These are phyloP conservation scores for Malbranchea zuffiana DNA, from an alignment of 2,329 filamentous ascomycete genomes.

Conservation along the genomic window DNA sequence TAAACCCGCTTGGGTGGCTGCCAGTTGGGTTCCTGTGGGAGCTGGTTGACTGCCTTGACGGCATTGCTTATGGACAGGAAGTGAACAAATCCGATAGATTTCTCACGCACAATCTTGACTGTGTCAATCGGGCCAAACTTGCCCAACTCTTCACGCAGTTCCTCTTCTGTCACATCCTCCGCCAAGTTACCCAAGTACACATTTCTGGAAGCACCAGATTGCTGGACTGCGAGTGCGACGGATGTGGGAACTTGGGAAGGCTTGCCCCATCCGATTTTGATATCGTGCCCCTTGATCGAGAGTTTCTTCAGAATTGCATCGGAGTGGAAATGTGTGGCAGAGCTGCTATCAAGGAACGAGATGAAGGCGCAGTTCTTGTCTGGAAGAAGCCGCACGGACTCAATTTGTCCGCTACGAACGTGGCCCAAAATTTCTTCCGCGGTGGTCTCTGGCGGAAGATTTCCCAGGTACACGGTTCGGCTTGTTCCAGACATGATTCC, in stretches of 20 bases:
- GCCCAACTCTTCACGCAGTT: conserved; percentile 84
- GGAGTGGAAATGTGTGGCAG: conserved; percentile 96
- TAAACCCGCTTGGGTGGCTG: conserved; percentile 90
- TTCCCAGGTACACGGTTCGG: conserved; percentile 92
- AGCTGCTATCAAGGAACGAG: conserved; percentile 94
- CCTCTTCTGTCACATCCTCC: conserved; percentile 82
- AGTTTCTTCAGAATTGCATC: conserved; percentile 99
- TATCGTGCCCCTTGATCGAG: conserved; percentile 95
- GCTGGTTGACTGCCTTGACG: conserved; percentile 92
- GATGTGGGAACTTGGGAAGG: conserved; percentile 96
- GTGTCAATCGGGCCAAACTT: conserved; percentile 97
- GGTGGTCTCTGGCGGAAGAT: conserved; percentile 94
- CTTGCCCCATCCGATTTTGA: conserved; percentile 99
- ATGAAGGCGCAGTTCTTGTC: conserved; percentile 99
- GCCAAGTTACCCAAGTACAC: conserved; percentile 91
- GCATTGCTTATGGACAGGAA: conserved; percentile 96
- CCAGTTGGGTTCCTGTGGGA: conserved; percentile 95
- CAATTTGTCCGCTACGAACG: conserved; percentile 93
- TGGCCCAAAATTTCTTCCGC: conserved; percentile 95
- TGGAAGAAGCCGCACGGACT: conserved; percentile 90
- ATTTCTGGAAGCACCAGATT: conserved; percentile 91
- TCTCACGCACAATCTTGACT: conserved; percentile 94
- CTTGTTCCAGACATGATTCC: conserved; percentile 81
- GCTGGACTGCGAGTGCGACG: conserved; percentile 92
- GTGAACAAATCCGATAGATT: conserved; percentile 95